Evolutionary conservation across 2,329 filamentous ascomycete species (phyloP), one percentile per base, ranked within the genome.

Genomic region (Xylaria digitata): DNA sequence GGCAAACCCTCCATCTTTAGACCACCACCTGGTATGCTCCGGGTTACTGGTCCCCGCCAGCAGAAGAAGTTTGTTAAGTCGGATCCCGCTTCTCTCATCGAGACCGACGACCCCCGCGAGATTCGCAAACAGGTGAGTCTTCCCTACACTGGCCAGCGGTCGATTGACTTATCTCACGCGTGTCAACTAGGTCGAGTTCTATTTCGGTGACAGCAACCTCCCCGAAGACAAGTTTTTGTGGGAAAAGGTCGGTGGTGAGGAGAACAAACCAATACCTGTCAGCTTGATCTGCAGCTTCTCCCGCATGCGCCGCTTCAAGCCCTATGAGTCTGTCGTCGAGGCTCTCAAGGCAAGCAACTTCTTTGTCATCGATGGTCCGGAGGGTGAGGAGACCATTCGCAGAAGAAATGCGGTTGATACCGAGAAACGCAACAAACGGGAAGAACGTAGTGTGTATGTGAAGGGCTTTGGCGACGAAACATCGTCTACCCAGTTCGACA

Each of bases 241-340:
- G 83, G 85, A 89, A 70, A 85, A 90, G 75, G 92, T 93, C 62
- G 91, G 90, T 45, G 95, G 95, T 64, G 84, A 87, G 71, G 86
- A 91, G 75, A 97, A 97, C 84, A 91, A 92, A 79, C 87, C 94
- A 49, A 90, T 99, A 43, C 84, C 90, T 23, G 84, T 99, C 72
- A 89, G 90, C 75, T 87, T 90, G 68, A 89, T 99, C 72, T 89
- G 90, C 84, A 89, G 84, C 58, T 99, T 99, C 86, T 95, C 94
- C 83, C 94, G 96, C 79, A 99, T 99, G 96, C 91, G 89, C 72
- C 92, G 90, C 75, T 99, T 98, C 87, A 90, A 96, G 82, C 93
- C 93, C 48, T 94, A 94, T 83, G 89, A 87, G 63, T 90, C 92
- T 63, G 87, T 99, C 49, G 90, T 97, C 67, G 89, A 89, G 60